Evolutionary conservation across 352 stramenopile genomes (phyloP).

Genomic region (Globisporangium solare): DNA sequence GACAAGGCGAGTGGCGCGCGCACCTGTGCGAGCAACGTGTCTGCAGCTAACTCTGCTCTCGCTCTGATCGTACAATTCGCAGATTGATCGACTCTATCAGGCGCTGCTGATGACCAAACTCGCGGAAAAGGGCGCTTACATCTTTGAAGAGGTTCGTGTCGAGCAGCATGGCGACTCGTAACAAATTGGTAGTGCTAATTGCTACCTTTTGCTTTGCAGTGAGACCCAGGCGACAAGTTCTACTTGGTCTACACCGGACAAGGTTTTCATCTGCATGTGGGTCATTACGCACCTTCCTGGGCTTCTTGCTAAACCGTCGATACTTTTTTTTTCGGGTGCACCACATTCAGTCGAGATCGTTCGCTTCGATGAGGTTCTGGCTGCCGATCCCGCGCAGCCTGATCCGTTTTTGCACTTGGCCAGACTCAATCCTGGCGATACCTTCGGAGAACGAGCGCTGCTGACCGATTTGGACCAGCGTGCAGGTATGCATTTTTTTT

Average conservation of each 20-base stretch:
- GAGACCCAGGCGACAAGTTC: constrained; percentile 70
- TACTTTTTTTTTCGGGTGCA: not conserved
- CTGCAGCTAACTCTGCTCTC: no score
- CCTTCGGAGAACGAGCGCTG: constrained; percentile 72
- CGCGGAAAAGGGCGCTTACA: constrained; percentile 34
- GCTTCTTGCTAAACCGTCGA: not conserved
- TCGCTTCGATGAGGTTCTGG: constrained; percentile 20
- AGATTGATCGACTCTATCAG: constrained; percentile 78
- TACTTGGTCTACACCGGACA: constrained; percentile 73
- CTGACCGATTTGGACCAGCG: constrained; percentile 55
- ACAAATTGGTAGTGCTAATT: not conserved
- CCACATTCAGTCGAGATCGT: constrained; percentile 55
- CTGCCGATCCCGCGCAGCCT: constrained; percentile 1
- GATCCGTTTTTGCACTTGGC: constrained; percentile 29
- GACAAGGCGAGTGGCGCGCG: constrained; percentile 29
- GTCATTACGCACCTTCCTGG: no score
- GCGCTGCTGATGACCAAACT: constrained; percentile 49
- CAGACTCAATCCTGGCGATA: constrained; percentile 52
- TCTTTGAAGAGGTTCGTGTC: constrained; percentile 54
- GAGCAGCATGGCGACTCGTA: not conserved
- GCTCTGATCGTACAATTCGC: not conserved
- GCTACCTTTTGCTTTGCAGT: constrained; percentile 22
- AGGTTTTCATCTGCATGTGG: constrained; percentile 25
- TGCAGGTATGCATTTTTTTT: constrained; percentile 28
- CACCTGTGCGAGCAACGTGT: not conserved